Percentiles rank a stretch among this genome's conserved stretches.
Evolutionary conservation across 257 asterid species (phyloP).

Genomic region (Henckelia pumila): DNA sequence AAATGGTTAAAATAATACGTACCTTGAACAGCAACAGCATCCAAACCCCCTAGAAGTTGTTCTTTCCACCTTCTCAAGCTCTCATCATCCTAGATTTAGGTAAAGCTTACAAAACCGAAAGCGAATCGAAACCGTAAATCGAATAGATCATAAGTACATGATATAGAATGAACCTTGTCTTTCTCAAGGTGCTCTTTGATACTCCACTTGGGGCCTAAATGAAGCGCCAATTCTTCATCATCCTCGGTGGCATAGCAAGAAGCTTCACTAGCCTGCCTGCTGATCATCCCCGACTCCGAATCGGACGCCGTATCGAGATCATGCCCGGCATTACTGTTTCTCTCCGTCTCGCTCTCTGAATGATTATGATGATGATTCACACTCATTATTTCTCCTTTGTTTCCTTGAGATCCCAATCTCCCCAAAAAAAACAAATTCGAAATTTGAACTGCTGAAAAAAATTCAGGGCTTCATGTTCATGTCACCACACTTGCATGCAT

Average conservation of each 20-base stretch:
- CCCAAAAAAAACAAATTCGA: background rate
- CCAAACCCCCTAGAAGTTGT: slow-evolving; percentile 47
- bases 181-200: slow-evolving; percentile 53
- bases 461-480: background rate
- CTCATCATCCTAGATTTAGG: slow-evolving; percentile 48
- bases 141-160: background rate
- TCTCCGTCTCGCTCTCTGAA: slow-evolving; percentile 25
- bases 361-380: background rate
- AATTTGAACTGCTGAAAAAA: background rate
- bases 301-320: slow-evolving; percentile 31
- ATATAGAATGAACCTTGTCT: slow-evolving; percentile 31
- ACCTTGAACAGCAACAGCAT: slow-evolving; percentile 45
- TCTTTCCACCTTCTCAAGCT: slow-evolving; percentile 59
- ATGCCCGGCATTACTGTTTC: slow-evolving; percentile 17
- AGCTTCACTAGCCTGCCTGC: slow-evolving; percentile 33
- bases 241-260: slow-evolving; percentile 41
- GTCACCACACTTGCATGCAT: background rate
- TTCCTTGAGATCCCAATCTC: slow-evolving; percentile 34
- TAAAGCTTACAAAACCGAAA: too few species aligned
- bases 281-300: slow-evolving; percentile 28
- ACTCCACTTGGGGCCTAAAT: slow-evolving; percentile 42
- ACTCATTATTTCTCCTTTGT: slow-evolving; percentile 8
- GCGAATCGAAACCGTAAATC: background rate
- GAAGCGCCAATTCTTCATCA: slow-evolving; percentile 34
- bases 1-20: background rate